Percentiles rank a stretch among this genome's conserved stretches.
Conservation (phyloP, 116 monocot species). For the Papilionanthe hybrid region DNA sequence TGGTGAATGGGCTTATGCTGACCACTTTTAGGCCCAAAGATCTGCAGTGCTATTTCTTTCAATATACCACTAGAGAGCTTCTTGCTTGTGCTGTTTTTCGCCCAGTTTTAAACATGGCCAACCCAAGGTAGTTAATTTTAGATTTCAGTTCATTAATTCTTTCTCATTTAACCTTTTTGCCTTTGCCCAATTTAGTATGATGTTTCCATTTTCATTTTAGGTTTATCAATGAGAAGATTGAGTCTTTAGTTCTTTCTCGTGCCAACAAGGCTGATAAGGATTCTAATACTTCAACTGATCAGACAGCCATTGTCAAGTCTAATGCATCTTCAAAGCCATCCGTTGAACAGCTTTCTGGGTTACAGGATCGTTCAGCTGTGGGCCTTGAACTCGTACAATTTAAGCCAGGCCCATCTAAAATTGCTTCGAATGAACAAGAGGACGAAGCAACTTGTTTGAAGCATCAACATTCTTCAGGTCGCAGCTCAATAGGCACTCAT, state of each 20-base stretch:
- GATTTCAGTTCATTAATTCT: not conserved
- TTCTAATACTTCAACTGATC: constrained; percentile 31
- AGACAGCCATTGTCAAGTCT: constrained; percentile 19
- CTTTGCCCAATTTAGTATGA: constrained; percentile 10
- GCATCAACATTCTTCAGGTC: constrained; percentile 8
- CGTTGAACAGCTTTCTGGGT: constrained; percentile 38
- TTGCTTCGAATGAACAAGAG: constrained; percentile 12
- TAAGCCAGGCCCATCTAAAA: constrained; percentile 28
- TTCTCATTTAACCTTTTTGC: not conserved
- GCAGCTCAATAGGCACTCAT: constrained; percentile 3
- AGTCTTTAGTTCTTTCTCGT: constrained; percentile 58
- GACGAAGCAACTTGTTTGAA: constrained; percentile 5
- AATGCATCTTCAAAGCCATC: constrained; percentile 31
- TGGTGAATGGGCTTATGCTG: constrained; percentile 68
- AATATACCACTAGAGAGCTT: constrained; percentile 73
- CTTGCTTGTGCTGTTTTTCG: constrained; percentile 88
- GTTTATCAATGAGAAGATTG: constrained; percentile 95
- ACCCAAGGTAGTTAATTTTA: constrained; percentile 57
- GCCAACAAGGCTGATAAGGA: constrained; percentile 48
- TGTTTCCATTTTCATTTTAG: constrained; percentile 31
- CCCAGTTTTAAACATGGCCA: constrained; percentile 76
- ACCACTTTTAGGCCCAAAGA: constrained; percentile 65
- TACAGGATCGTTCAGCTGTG: constrained; percentile 45
- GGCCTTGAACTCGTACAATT: constrained; percentile 87
- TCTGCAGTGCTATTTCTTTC: constrained; percentile 78